These are phyloP conservation scores for Aspergillus carbonarius DNA, from an alignment of 2,329 filamentous ascomycete species.

Conservation along the genomic window DNA sequence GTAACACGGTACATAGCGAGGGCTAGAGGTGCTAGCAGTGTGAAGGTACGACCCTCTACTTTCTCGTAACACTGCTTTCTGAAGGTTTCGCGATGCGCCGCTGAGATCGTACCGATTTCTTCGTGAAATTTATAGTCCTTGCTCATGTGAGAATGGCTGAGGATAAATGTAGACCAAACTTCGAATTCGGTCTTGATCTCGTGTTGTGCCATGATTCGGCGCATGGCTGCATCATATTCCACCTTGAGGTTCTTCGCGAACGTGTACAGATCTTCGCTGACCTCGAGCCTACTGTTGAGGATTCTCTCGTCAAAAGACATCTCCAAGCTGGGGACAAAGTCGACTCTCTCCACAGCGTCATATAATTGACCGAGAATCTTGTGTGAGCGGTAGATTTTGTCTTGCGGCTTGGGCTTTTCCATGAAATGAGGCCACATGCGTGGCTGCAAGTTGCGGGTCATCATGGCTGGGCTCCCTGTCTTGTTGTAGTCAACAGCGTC, in stretches of 20 bases:
- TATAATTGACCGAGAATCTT: slow-evolving; percentile 80
- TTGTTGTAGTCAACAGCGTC: slow-evolving; percentile 93
- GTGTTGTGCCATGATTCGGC: slow-evolving; percentile 79
- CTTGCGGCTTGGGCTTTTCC: slow-evolving; percentile 59
- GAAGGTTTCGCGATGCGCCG: slow-evolving; percentile 67
- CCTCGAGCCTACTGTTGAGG: slow-evolving; percentile 57
- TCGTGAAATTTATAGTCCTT: slow-evolving; percentile 86
- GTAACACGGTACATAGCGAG: slow-evolving; percentile 88
- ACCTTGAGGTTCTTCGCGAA: slow-evolving; percentile 67
- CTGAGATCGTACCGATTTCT: slow-evolving; percentile 69
- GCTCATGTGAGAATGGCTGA: slow-evolving; percentile 69
- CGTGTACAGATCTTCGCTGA: slow-evolving; percentile 56
- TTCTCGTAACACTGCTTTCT: slow-evolving; percentile 64
- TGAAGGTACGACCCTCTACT: slow-evolving; percentile 60
- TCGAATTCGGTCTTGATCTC: slow-evolving; percentile 87
- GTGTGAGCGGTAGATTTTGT: slow-evolving; percentile 62
- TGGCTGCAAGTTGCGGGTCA: slow-evolving; percentile 62
- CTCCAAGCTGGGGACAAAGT: slow-evolving; percentile 72
- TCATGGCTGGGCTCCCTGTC: slow-evolving; percentile 73
- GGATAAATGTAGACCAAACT: slow-evolving; percentile 81
- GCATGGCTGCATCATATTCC: slow-evolving; percentile 74
- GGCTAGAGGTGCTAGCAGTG: slow-evolving; percentile 67
- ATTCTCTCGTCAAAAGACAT: slow-evolving; percentile 75
- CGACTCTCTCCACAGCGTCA: slow-evolving; percentile 67
- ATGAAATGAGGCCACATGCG: slow-evolving; percentile 80